phyloP scores from a whole-genome alignment of 768 basidiomycete genomes.

The Termitomyces sp. region DNA sequence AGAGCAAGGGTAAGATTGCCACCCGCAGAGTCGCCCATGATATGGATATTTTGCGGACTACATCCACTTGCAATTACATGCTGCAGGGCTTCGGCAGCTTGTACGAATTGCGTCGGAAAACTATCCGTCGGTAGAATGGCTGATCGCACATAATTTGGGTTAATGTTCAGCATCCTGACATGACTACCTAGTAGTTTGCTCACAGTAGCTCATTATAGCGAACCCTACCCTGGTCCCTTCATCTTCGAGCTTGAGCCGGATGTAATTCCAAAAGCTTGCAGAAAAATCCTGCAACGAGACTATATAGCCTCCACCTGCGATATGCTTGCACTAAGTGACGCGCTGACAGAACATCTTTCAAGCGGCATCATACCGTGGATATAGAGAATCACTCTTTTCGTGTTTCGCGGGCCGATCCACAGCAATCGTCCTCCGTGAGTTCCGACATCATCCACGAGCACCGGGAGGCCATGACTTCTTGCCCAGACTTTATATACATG shows the following conservation, averaged over 20 bases:
- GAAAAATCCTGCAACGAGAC: conserved; percentile 18
- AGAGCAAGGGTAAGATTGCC: conserved; percentile 24
- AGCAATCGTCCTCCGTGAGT: conserved; percentile 20
- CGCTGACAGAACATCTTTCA: neutral
- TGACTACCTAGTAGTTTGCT: neutral
- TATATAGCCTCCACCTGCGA: conserved; percentile 26
- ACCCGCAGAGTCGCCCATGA: conserved; percentile 32
- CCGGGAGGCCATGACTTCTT: conserved; percentile 16
- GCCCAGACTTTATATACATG: conserved; percentile 21
- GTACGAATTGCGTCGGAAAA: conserved; percentile 26
- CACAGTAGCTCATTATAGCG: conserved; percentile 22
- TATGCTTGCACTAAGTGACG: neutral
- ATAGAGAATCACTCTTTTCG: conserved; percentile 27
- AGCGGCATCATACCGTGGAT: conserved; percentile 24
- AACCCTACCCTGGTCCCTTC: conserved; percentile 14
- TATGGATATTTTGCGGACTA: conserved; percentile 19
- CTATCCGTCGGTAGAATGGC: conserved; percentile 22
- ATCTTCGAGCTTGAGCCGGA: conserved; percentile 9
- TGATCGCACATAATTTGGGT: neutral
- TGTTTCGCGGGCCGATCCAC: conserved; percentile 30
- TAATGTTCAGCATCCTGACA: neutral
- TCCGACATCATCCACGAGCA: conserved; percentile 24
- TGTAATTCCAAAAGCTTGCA: conserved; percentile 22
- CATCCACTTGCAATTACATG: conserved; percentile 24
- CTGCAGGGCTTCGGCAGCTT: conserved; percentile 21